A percentile compares a stretch with the other conserved stretches of the same genome.
Evolutionary conservation across 2,329 filamentous ascomycete genomes (phyloP).

Genomic region (Xylariaceae sp.): DNA sequence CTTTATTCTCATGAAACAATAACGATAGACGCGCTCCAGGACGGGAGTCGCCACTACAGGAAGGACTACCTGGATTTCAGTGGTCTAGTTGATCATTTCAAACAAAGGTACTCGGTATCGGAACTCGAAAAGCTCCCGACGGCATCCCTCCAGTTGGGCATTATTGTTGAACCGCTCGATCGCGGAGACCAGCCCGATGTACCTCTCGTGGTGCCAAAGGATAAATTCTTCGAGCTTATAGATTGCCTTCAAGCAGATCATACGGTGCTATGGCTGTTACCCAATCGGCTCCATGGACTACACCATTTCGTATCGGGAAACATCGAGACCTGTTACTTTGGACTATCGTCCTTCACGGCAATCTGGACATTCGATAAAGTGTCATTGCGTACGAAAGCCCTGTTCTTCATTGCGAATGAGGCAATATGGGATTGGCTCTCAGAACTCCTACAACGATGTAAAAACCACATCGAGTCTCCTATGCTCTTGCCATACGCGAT

Average conservation of each 20-base stretch:
- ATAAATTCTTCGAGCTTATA: constrained; percentile 23
- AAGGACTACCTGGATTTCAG: too few relatives aligned
- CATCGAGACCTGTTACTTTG: constrained; percentile 23
- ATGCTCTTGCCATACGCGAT: constrained; percentile 24
- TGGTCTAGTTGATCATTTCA: background rate
- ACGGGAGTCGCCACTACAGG: background rate
- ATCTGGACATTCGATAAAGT: constrained; percentile 26
- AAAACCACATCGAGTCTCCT: constrained; percentile 18
- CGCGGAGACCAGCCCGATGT: background rate
- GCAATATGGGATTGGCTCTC: background rate
- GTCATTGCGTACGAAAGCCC: constrained; percentile 17
- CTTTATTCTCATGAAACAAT: too few relatives aligned
- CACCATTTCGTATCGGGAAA: constrained; percentile 19
- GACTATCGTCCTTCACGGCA: constrained; percentile 23
- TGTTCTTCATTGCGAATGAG: background rate
- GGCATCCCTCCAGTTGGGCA: background rate
- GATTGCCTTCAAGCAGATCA: constrained; percentile 22
- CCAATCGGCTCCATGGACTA: constrained; percentile 27
- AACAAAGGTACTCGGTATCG: background rate
- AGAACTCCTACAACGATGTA: constrained; percentile 11
- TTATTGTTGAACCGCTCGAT: background rate
- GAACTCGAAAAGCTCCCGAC: background rate
- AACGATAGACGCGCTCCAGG: background rate
- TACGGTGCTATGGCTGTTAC: constrained; percentile 25
- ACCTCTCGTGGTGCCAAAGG: constrained; percentile 21